Base-by-base conservation (phyloP, 139 green algal genomes). In the Chlorella sp. region DNA sequence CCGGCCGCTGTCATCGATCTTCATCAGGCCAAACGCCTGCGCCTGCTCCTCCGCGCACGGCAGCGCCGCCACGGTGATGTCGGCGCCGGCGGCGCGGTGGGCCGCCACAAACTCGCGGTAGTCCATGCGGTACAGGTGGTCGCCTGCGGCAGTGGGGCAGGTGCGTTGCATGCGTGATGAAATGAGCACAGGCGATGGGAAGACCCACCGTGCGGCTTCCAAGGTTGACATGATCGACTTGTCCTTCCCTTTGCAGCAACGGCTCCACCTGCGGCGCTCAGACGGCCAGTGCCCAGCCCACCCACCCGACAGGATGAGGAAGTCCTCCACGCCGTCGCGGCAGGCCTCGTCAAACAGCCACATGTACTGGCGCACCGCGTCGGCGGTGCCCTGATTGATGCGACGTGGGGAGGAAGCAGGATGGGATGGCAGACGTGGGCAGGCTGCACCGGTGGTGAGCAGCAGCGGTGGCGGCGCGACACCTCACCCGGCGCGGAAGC, bases 121-220 rank as follows among this genome's bases (percentile, higher is more conserved):
- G 93, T 99, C 96, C 97, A 99, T 99, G 90, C 97, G 94, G 92
- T 99, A 99, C 85, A 99, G 92, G 91, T 99, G 97, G 93, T 99
- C 97, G 77, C 96, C 94, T 96, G 91, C 81, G 74, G 40, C 1
- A n/a, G n/a, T n/a, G 56, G 30, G n/a, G 48, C 34, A 32, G 34
- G 46, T 0, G 40, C 28, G 73, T 46, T 36, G 24, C 30, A 80
- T 24, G 22, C 22, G 56, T 65, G n/a, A n/a, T n/a, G n/a, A n/a
- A n/a, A n/a, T n/a, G 17, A 34, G 60, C 60, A 24, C 60, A 68
- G 20, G 6, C 17, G 60, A 68, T 32, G n/a, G 60, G 60, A 68
- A 34, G 60, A 68, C 20, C 60, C 30, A 68, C n/a, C n/a, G n/a
- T n/a, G n/a, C n/a, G n/a, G n/a, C n/a, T n/a, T n/a, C n/a, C n/a